phyloP scores from a whole-genome alignment of 2,329 filamentous ascomycete genomes.

The Botryotinia globosa region DNA sequence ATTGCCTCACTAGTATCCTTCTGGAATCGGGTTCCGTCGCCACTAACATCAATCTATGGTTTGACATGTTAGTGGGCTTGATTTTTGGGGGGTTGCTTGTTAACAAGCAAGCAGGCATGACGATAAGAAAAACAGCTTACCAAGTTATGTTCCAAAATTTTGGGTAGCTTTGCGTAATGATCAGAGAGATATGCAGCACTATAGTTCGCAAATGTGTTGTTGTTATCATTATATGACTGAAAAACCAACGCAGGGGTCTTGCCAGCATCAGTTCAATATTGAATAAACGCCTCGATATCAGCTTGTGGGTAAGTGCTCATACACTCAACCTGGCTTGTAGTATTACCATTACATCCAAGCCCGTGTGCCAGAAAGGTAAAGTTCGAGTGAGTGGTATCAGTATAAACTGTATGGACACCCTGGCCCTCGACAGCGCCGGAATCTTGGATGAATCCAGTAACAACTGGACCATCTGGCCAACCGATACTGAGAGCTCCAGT shows the following conservation, averaged over 20 bases:
- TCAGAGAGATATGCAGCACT: not conserved
- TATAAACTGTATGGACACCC: not conserved
- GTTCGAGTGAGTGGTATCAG: not conserved
- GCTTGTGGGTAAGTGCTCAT: not conserved
- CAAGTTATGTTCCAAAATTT: not conserved
- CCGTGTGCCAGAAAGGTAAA: not conserved
- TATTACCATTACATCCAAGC: not conserved
- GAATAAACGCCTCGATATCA: not conserved
- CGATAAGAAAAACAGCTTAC: not conserved
- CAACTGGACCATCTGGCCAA: not conserved
- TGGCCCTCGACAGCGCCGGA: not conserved
- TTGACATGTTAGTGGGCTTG: not conserved
- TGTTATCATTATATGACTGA: not conserved
- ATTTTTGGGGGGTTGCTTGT: not conserved
- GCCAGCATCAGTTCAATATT: not conserved
- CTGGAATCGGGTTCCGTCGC: not conserved
- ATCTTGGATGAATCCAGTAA: not conserved
- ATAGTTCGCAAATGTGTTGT: not conserved
- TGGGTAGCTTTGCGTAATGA: not conserved
- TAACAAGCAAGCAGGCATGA: not conserved
- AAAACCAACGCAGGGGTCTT: not conserved
- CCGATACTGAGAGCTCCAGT: not conserved
- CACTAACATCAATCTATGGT: not conserved
- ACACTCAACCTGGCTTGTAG: not conserved
- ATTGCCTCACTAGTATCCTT: not conserved